Evolutionary conservation across 2,329 filamentous ascomycete species (phyloP).

Genomic region (Amesomyces nigricolor): DNA sequence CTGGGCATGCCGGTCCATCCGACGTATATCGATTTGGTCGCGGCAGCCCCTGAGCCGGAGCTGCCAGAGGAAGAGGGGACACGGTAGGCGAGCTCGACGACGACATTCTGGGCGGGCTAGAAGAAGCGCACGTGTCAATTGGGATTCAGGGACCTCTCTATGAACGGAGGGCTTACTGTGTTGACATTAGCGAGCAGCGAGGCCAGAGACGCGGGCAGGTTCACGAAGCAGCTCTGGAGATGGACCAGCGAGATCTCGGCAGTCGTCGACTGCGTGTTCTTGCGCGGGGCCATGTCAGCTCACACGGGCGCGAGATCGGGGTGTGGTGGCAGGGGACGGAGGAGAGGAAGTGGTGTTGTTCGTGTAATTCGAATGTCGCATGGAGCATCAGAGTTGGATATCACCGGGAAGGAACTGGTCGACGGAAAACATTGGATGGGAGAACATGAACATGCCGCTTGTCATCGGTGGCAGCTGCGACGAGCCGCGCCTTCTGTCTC

Average conservation of each 20-base stretch:
- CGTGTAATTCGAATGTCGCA: background rate
- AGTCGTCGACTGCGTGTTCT: conserved; percentile 57
- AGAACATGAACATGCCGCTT: background rate
- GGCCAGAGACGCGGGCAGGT: conserved; percentile 79
- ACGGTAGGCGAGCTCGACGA: conserved; percentile 83
- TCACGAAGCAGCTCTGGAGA: conserved; percentile 91
- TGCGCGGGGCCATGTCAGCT: conserved; percentile 42
- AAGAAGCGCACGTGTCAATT: conserved; percentile 14
- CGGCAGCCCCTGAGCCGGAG: conserved; percentile 39
- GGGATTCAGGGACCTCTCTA: background rate
- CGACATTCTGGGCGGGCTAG: conserved; percentile 88
- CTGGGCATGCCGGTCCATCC: conserved; percentile 99
- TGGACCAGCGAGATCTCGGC: conserved; percentile 82
- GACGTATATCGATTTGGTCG: conserved; percentile 68
- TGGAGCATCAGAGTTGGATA: background rate
- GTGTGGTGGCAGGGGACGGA: background rate
- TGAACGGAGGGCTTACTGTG: conserved; percentile 55
- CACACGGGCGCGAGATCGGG: background rate
- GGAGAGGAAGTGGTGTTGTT: background rate
- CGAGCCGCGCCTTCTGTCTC: conserved; percentile 11
- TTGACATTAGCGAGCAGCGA: conserved; percentile 83
- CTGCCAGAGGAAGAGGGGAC: conserved; percentile 45
- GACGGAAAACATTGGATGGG: too few species aligned
- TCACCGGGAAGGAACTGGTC: too few species aligned
- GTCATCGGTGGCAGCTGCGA: conserved; percentile 3